A percentile compares a stretch with the other conserved stretches of the same genome.
Conservation (phyloP, 169 alveolate genomes). For the Theileria sp. region DNA sequence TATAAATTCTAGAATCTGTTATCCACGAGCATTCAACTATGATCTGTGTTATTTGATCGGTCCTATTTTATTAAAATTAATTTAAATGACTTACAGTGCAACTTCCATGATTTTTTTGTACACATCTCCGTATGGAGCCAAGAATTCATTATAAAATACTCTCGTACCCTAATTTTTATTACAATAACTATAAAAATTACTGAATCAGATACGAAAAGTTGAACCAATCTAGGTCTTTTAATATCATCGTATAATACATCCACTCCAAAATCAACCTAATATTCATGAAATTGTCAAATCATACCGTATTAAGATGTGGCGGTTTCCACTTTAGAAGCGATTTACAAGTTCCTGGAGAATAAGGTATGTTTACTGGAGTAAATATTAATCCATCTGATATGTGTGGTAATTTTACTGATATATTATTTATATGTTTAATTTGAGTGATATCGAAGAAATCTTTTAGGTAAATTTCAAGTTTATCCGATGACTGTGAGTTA, state of each 20-base stretch:
- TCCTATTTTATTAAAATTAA: conserved; percentile 36
- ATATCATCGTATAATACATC: conserved; percentile 71
- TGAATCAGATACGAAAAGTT: conserved; percentile 60
- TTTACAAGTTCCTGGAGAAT: conserved; percentile 92
- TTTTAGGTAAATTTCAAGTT: conserved; percentile 64
- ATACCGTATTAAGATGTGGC: conserved; percentile 86
- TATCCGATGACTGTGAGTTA: conserved; percentile 10
- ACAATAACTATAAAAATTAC: conserved; percentile 5
- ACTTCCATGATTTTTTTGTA: conserved; percentile 74
- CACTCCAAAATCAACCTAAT: conserved; percentile 83
- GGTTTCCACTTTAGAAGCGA: conserved; percentile 95
- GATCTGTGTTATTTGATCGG: conserved; percentile 64
- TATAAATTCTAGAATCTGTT: conserved; percentile 68
- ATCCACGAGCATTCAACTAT: conserved; percentile 76
- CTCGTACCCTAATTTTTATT: conserved; percentile 67
- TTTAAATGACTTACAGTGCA: conserved; percentile 59
- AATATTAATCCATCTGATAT: conserved; percentile 92
- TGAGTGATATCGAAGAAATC: conserved; percentile 89
- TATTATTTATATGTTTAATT: conserved; percentile 73
- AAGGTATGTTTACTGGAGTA: conserved; percentile 88
- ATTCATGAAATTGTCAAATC: neutral
- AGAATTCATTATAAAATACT: conserved; percentile 73
- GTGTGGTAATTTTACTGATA: conserved; percentile 89
- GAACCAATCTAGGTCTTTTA: conserved; percentile 65
- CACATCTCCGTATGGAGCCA: conserved; percentile 84